phyloP scores from a whole-genome alignment of 2,329 filamentous ascomycete genomes.

The Fusarium buharicum region DNA sequence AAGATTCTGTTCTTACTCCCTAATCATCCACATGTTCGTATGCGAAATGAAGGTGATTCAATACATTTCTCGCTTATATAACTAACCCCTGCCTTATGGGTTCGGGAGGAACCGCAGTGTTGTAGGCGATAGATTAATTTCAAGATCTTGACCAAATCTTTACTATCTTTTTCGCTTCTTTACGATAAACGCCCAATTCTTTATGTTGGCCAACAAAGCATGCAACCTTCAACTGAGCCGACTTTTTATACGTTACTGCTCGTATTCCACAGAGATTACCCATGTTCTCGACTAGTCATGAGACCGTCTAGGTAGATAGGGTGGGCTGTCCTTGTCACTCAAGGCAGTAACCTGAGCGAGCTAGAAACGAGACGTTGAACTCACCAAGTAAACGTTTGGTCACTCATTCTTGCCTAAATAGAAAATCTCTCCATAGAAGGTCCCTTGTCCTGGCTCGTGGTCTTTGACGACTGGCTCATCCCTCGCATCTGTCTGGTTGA shows the following conservation, averaged over 20 bases:
- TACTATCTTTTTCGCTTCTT: background rate
- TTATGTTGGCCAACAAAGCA: too few species aligned
- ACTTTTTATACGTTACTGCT: too few species aligned
- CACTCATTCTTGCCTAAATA: slow-evolving; percentile 8
- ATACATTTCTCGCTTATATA: background rate
- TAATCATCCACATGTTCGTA: background rate
- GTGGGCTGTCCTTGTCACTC: background rate
- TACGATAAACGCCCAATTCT: too few species aligned
- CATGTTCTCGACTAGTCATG: background rate
- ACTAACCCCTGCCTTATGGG: background rate
- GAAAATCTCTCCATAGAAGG: slow-evolving; percentile 10
- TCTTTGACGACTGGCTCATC: slow-evolving; percentile 8
- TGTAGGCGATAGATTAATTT: slow-evolving; percentile 27
- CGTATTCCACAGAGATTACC: too few species aligned
- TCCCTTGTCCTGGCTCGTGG: slow-evolving; percentile 5
- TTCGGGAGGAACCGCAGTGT: slow-evolving; percentile 18
- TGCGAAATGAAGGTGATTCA: background rate
- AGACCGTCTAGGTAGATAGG: background rate
- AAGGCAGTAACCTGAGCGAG: slow-evolving; percentile 21
- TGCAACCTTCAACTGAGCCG: too few species aligned
- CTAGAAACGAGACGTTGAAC: background rate
- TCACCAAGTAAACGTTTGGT: too few species aligned
- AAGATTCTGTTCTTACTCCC: background rate
- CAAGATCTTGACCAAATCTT: background rate
- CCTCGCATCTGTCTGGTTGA: slow-evolving; percentile 8